Percentiles rank a stretch among this genome's conserved stretches.
These are phyloP conservation scores for Inonotus hispidus DNA, from an alignment of 1,284 basidiomycete genomes.

Conservation along the genomic window DNA sequence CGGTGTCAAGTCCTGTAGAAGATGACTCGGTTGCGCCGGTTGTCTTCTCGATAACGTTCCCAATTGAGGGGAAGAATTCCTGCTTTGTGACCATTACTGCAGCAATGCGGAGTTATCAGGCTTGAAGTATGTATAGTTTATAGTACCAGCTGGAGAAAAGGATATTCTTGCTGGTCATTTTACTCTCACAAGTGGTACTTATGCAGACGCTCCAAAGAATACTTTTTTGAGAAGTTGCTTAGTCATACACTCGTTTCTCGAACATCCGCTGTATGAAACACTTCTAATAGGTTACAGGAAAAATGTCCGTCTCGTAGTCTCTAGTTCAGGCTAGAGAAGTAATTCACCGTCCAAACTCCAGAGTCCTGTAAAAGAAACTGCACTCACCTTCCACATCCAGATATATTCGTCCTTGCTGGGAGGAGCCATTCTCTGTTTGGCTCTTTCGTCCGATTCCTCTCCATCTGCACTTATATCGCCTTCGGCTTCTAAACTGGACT, in stretches of 20 bases:
- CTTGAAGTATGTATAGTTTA: background rate
- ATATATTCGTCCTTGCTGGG: slow-evolving; percentile 66
- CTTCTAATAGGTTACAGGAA: slow-evolving; percentile 50
- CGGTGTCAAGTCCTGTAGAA: background rate
- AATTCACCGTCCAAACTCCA: slow-evolving; percentile 2
- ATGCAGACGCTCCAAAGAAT: too few relatives aligned
- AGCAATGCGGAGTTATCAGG: background rate
- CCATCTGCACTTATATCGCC: slow-evolving; percentile 20
- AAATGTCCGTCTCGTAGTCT: slow-evolving; percentile 74
- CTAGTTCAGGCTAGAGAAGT: slow-evolving; percentile 60
- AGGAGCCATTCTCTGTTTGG: slow-evolving; percentile 31
- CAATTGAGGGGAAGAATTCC: slow-evolving; percentile 44
- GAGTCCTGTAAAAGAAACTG: background rate
- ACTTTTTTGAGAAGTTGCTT: background rate
- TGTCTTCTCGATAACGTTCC: slow-evolving; percentile 38
- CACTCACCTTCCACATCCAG: slow-evolving; percentile 74
- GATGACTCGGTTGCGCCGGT: slow-evolving; percentile 27
- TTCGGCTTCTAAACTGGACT: slow-evolving; percentile 7
- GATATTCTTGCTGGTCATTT: background rate
- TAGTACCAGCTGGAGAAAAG: background rate
- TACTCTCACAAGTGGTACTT: too few relatives aligned
- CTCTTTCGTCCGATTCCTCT: slow-evolving; percentile 3
- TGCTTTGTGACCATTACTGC: slow-evolving; percentile 16
- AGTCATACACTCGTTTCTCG: slow-evolving; percentile 4
- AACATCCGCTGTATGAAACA: background rate